Evolutionary conservation across 2,329 filamentous ascomycete species (phyloP), one percentile per base, ranked within the genome.

Genomic region (Pseudohalonectria lignicola): DNA sequence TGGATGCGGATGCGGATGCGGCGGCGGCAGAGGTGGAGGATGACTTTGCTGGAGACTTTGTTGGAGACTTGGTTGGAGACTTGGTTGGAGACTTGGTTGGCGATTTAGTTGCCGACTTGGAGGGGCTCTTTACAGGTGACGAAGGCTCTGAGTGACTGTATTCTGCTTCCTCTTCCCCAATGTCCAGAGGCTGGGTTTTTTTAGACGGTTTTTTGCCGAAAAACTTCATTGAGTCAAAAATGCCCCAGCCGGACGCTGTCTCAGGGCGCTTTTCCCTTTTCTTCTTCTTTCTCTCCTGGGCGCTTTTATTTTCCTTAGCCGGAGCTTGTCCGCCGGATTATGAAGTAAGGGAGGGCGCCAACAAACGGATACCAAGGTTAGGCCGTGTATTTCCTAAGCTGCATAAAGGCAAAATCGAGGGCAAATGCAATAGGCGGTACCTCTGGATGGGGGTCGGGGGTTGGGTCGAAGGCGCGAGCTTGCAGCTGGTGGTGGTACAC

Each of bases 201-300:
- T 59, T 57, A 52, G 57, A 54, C 46, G 62, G 56, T 55, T 67
- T 69, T 55, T 66, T 61, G 50, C 49, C 56, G 55, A 71, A 71
- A 64, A 69, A 64, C 64, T 70, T 71, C 68, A 71, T 71, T 63
- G 53, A 49, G 40, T 45, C 38, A n/a, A n/a, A n/a, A n/a, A n/a
- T n/a, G n/a, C n/a, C n/a, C n/a, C n/a, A n/a, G n/a, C n/a, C n/a
- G n/a, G n/a, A n/a, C n/a, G n/a, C n/a, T n/a, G n/a, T n/a, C n/a
- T n/a, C n/a, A n/a, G n/a, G n/a, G n/a, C n/a, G 4, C 39, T 34
- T 23, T 21, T 34, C 39, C 19, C 12, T 18, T 29, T 31, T 8
- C 21, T 33, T 39, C 41, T 42, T 35, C 21, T 30, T 23, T 26
- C 25, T 19, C 26, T 12, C 13, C 19, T 34, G 13, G n/a, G 15